A percentile compares a stretch with the other conserved stretches of the same genome.
phyloP scores from a whole-genome alignment of 1,284 basidiomycete genomes.

The Wolfiporia cocos region DNA sequence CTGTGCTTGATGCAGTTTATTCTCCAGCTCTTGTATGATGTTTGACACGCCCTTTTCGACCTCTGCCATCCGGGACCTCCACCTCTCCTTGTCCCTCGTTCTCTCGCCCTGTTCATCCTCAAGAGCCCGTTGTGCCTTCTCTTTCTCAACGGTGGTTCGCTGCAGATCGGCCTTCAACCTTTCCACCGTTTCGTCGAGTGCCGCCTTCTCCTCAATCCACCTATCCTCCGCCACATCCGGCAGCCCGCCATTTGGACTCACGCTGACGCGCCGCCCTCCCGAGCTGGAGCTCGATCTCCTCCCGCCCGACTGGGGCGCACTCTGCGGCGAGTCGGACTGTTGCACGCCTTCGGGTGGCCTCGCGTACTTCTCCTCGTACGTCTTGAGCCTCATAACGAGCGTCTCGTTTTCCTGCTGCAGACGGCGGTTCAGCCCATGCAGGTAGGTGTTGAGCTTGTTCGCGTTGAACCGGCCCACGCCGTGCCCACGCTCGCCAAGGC shows the following conservation, averaged over 20 bases:
- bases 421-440: slow-evolving; percentile 74
- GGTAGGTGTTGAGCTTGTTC: slow-evolving; percentile 72
- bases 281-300: slow-evolving; percentile 19
- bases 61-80: slow-evolving; percentile 62
- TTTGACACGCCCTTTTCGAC: slow-evolving; percentile 61
- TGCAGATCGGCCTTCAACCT: slow-evolving; percentile 42
- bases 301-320: slow-evolving; percentile 12
- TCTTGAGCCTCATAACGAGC: slow-evolving; percentile 42
- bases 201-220: slow-evolving; percentile 60
- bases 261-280: slow-evolving; percentile 40
- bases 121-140: slow-evolving; percentile 36
- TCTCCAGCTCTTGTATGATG: slow-evolving; percentile 61
- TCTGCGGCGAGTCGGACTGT: slow-evolving; percentile 1
- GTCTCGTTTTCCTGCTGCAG: slow-evolving; percentile 78
- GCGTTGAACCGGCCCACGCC: slow-evolving; percentile 70
- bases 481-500: slow-evolving; percentile 56
- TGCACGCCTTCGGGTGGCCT: background rate
- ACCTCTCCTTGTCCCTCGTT: slow-evolving; percentile 55
- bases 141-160: slow-evolving; percentile 24
- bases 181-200: slow-evolving; percentile 41
- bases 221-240: slow-evolving; percentile 61
- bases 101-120: slow-evolving; percentile 51
- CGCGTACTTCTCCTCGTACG: slow-evolving; percentile 29
- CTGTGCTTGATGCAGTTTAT: slow-evolving; percentile 46
- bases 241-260: slow-evolving; percentile 38